Base-by-base conservation (phyloP, 192 early-diverging fungal species). In the Backusella morwellensis region DNA sequence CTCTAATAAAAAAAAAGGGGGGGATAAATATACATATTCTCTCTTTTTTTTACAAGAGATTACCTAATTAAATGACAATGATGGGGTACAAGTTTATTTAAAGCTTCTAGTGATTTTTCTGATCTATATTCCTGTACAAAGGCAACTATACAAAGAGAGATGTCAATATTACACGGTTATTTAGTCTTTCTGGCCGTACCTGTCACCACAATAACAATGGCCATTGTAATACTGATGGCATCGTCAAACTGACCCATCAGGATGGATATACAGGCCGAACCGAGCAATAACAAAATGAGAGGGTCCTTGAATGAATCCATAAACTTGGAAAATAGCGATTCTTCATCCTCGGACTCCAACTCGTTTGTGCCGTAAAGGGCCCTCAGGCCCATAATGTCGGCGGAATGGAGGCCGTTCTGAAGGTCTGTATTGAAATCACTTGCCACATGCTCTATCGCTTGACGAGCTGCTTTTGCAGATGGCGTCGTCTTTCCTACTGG, bases 91-190 rank as follows among this genome's bases (percentile, higher is more conserved):
- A 95, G 81, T 70, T 93, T 91, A 81, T 95, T 94, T 68, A 96
- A 80, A 6, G 93, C 95, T 72, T 96, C 91, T 4, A 96, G 81
- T 21, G 93, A 94, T 78, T 96, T 90, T 77, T 95, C 93, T 7
- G 93, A 94, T 52, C 90, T 85, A 78, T 96, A 96, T 77, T 96
- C 95, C 80, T 96, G 95, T 7, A 95, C 88, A 84, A 96, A 96
- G 0, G 94, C 93, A 35, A 96, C 93, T 95, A 78, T 32, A 32
- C 32, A 32, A 32, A 32, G 32, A 32, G 32, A 32, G 32, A 32
- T 32, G 7, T 63, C 34, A 41, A 44, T 9, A 44, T 73, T 2
- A 36, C 15, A 63, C 7, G 23, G n/a, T 0, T 26, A 21, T 38
- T n/a, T 68, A 68, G 29, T 6, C 32, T 35, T 26, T n/a, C 69